Conservation (phyloP, 1,284 basidiomycete genomes). For the Vanrija pseudolonga region DNA sequence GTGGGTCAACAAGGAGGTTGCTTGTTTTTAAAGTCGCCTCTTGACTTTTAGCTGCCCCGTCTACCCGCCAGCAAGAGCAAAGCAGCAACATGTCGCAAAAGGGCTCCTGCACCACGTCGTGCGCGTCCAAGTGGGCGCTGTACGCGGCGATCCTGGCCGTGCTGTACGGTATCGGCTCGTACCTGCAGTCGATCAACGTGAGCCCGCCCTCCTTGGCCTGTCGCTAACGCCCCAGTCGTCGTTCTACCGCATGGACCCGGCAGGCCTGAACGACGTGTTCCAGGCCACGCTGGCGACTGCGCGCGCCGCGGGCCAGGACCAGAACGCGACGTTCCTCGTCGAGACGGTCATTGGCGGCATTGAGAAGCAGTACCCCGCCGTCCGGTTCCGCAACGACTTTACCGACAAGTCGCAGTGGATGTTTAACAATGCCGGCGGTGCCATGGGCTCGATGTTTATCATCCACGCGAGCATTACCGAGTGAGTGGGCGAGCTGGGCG, state of each 20-base stretch:
- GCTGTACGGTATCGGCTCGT: slow-evolving; percentile 26
- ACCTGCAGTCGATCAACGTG: slow-evolving; percentile 32
- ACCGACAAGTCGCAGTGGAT: slow-evolving; percentile 72
- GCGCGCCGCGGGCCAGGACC: slow-evolving; percentile 8
- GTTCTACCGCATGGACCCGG: slow-evolving; percentile 70
- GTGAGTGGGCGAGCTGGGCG: no score
- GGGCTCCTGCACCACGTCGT: not conserved
- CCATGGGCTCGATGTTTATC: slow-evolving; percentile 95
- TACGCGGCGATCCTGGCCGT: slow-evolving; percentile 22
- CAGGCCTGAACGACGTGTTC: slow-evolving; percentile 63
- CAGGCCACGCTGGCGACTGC: slow-evolving; percentile 64
- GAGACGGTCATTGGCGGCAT: slow-evolving; percentile 68
- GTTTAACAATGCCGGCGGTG: slow-evolving; percentile 96
- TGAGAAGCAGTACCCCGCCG: slow-evolving; percentile 59
- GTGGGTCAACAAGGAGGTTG: no score
- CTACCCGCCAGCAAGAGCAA: no score
- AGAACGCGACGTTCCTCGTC: slow-evolving; percentile 57
- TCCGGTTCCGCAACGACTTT: slow-evolving; percentile 61
- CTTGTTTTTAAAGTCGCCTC: no score
- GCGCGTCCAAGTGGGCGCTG: slow-evolving; percentile 16
- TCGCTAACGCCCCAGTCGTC: slow-evolving; percentile 45
- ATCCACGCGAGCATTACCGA: slow-evolving; percentile 92
- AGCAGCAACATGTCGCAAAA: not conserved
- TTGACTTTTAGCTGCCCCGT: not conserved
- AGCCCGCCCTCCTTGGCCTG: no score